A percentile compares a stretch with the other conserved stretches of the same genome.
Conservation (phyloP, 768 basidiomycete species). For the Crucibulum laeve region DNA sequence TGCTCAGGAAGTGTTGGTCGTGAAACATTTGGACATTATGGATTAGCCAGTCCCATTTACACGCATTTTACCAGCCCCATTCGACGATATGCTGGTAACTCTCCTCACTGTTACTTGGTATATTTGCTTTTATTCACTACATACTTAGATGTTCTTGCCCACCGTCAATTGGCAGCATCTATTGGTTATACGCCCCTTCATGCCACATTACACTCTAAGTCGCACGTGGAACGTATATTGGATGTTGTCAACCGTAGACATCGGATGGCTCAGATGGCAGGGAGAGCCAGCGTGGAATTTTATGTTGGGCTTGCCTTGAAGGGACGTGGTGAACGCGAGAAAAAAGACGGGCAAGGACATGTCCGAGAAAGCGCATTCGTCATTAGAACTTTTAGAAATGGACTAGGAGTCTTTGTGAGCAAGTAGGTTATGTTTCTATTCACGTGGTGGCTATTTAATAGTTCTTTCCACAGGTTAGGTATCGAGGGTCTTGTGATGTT, state of each 20-base stretch:
- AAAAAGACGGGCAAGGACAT: constrained; percentile 41
- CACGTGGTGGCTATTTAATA: neutral
- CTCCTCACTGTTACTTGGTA: neutral
- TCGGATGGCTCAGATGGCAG: constrained; percentile 96
- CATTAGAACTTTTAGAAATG: constrained; percentile 91
- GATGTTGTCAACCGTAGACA: constrained; percentile 89
- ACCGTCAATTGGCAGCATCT: constrained; percentile 89
- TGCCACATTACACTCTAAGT: constrained; percentile 81
- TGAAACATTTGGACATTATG: constrained; percentile 95
- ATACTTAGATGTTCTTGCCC: constrained; percentile 77
- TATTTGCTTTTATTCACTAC: neutral
- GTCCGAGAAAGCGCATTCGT: constrained; percentile 90
- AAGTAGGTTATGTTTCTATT: constrained; percentile 51
- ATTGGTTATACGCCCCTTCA: constrained; percentile 84
- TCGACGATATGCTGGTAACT: constrained; percentile 85
- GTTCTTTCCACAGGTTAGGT: constrained; percentile 58
- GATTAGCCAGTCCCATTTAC: constrained; percentile 94
- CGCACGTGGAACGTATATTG: constrained; percentile 81
- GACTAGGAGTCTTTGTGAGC: constrained; percentile 92
- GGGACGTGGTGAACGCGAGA: constrained; percentile 45
- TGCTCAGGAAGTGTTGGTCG: constrained; percentile 90
- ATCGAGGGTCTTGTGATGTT: constrained; percentile 94
- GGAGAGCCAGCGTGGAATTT: constrained; percentile 94
- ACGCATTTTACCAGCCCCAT: constrained; percentile 99
- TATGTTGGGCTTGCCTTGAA: constrained; percentile 93